These are phyloP conservation scores for Dichotomocladium elegans DNA, from an alignment of 371 early-diverging fungal species.

Conservation along the genomic window DNA sequence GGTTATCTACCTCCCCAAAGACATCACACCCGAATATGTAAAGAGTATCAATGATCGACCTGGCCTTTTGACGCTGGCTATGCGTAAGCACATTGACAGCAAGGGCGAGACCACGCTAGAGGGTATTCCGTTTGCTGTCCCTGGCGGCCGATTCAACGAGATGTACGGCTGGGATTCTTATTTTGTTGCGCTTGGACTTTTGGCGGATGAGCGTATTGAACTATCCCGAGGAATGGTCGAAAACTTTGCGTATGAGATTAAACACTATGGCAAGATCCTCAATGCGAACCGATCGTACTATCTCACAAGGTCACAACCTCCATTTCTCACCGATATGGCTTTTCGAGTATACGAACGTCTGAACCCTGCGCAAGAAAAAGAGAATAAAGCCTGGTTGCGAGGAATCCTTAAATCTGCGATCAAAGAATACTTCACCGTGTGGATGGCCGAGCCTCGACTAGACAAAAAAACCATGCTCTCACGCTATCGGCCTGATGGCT, in stretches of 20 bases:
- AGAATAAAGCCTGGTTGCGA: conserved; percentile 70
- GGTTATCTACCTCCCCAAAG: conserved; percentile 74
- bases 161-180: conserved; percentile 97
- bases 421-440: conserved; percentile 85
- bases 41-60: conserved; percentile 78
- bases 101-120: conserved; percentile 18
- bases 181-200: conserved; percentile 82
- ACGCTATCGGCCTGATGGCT: conserved; percentile 78
- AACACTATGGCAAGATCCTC: conserved; percentile 92
- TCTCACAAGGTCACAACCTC: conserved; percentile 90
- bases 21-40: conserved; percentile 84
- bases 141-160: conserved; percentile 95
- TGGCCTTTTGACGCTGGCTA: conserved; percentile 81
- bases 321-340: conserved; percentile 92
- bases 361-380: conserved; percentile 16
- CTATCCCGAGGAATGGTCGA: conserved; percentile 89
- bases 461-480: conserved; percentile 69
- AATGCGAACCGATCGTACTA: conserved; percentile 95
- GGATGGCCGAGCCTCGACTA: conserved; percentile 75
- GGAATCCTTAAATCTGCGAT: conserved; percentile 66
- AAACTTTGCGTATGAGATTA: conserved; percentile 88
- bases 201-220: conserved; percentile 76
- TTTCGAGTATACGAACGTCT: conserved; percentile 63
- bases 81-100: conserved; percentile 49
- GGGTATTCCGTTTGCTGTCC: conserved; percentile 89